Evolutionary conservation across 805 yeast species (phyloP).

Genomic region (Kregervanrija pseudodelftensis): DNA sequence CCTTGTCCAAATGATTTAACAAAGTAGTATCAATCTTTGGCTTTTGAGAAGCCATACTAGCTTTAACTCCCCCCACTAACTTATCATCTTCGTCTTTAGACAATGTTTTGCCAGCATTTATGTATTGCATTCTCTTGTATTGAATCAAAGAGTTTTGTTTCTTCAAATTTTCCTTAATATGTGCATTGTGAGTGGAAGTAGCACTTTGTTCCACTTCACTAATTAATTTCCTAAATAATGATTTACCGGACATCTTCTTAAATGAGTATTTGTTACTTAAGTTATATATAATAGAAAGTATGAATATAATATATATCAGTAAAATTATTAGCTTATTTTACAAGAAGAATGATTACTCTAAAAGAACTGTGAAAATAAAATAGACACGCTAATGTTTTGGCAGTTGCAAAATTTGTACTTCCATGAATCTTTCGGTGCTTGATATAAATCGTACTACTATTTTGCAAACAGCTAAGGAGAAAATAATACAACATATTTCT

Average conservation of each 20-base stretch:
- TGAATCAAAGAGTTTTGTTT: slow-evolving; percentile 39
- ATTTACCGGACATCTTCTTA: slow-evolving; percentile 18
- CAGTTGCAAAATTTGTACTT: too few relatives aligned
- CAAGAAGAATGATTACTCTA: too few relatives aligned
- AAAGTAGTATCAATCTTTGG: slow-evolving; percentile 23
- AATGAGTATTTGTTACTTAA: background rate
- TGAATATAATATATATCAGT: too few relatives aligned
- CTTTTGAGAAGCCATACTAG: slow-evolving; percentile 17
- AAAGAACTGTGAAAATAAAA: too few relatives aligned
- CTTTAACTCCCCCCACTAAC: slow-evolving; percentile 30
- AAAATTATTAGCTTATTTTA: too few relatives aligned
- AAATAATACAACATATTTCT: too few relatives aligned
- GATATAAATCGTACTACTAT: too few relatives aligned
- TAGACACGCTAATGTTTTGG: too few relatives aligned
- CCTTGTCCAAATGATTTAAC: slow-evolving; percentile 23
- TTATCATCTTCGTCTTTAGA: slow-evolving; percentile 27
- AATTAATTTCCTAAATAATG: slow-evolving; percentile 25
- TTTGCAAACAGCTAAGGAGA: too few relatives aligned
- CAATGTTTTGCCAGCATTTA: slow-evolving; percentile 31
- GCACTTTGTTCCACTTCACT: slow-evolving; percentile 35
- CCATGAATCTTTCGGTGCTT: too few relatives aligned
- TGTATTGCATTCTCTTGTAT: slow-evolving; percentile 41
- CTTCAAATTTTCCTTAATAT: slow-evolving; percentile 33
- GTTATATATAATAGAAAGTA: too few relatives aligned
- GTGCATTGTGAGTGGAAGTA: slow-evolving; percentile 30